Evolutionary conservation across 192 early-diverging fungal genomes (phyloP).

Genomic region (Coemansia sp.): DNA sequence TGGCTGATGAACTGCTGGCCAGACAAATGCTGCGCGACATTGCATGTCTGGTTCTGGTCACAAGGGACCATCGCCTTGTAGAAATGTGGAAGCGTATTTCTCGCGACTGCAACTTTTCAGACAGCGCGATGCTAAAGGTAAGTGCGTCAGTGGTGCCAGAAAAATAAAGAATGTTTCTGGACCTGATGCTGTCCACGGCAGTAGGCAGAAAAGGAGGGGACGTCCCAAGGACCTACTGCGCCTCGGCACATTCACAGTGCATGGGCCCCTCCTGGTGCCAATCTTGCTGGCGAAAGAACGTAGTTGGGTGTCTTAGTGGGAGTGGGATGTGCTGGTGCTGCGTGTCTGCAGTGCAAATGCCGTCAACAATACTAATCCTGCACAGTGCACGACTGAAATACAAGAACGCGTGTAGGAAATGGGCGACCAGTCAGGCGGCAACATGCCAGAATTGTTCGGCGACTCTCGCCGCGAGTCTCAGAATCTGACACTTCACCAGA

Average conservation of each 20-base stretch:
- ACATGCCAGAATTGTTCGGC: conserved; percentile 25
- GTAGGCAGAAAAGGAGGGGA: not conserved
- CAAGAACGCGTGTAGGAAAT: too few species aligned
- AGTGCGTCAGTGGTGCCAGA: conserved; percentile 5
- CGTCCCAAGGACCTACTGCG: not conserved
- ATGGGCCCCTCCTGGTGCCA: not conserved
- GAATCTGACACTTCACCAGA: not conserved
- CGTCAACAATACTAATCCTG: not conserved
- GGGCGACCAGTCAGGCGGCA: not conserved
- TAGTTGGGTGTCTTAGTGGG: not conserved
- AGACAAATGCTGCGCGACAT: conserved; percentile 26
- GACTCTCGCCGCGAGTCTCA: not conserved
- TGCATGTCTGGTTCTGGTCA: conserved; percentile 21
- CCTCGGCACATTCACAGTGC: not conserved
- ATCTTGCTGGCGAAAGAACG: not conserved
- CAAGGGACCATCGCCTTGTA: conserved; percentile 25
- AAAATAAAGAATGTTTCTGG: not conserved
- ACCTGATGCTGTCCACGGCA: not conserved
- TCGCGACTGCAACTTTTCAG: not conserved
- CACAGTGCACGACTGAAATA: not conserved
- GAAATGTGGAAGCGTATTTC: conserved; percentile 34
- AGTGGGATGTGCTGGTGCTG: not conserved
- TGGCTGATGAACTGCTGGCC: conserved; percentile 12
- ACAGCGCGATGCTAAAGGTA: conserved; percentile 7
- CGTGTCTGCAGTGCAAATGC: not conserved